Percentiles rank a stretch among this genome's conserved stretches.
These are phyloP conservation scores for Eimeria brunetti DNA, from an alignment of 169 alveolate genomes.

Conservation along the genomic window DNA sequence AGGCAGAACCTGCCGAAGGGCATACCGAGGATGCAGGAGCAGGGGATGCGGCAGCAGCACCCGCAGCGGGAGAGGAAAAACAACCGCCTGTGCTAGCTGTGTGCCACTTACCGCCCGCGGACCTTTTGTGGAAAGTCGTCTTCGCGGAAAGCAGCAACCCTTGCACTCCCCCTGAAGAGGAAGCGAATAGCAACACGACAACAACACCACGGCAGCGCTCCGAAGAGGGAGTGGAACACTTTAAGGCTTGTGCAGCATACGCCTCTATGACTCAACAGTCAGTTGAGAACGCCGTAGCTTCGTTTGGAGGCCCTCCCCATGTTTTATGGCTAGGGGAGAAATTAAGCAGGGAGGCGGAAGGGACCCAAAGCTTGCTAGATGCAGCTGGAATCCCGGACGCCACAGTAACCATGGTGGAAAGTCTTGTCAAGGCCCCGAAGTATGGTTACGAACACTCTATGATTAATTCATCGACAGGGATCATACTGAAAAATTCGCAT, in stretches of 20 bases:
- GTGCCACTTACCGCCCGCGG: constrained; percentile 56
- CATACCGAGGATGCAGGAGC: constrained; percentile 23
- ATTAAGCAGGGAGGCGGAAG: constrained; percentile 47
- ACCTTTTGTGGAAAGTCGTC: constrained; percentile 57
- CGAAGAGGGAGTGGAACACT: neutral
- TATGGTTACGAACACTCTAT: neutral
- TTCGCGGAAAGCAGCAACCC: neutral
- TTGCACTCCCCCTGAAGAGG: constrained; percentile 9
- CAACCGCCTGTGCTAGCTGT: constrained; percentile 19
- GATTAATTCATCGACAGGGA: neutral
- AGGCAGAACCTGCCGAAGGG: neutral
- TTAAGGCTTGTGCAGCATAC: constrained; percentile 10
- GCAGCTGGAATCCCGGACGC: constrained; percentile 43
- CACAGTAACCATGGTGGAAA: constrained; percentile 37
- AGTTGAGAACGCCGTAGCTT: constrained; percentile 10
- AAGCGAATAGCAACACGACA: neutral
- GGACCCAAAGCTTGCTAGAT: constrained; percentile 3
- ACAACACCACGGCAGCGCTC: constrained; percentile 22
- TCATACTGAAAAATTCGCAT: neutral
- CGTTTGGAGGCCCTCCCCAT: constrained; percentile 28
- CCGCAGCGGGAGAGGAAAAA: constrained; percentile 36
- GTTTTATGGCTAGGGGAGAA: constrained; percentile 47
- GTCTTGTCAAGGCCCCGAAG: constrained; percentile 28
- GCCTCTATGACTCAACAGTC: constrained; percentile 20
- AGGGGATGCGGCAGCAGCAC: constrained; percentile 22